phyloP scores from a whole-genome alignment of 306 rosid genomes.

The Begonia loranthoides region DNA sequence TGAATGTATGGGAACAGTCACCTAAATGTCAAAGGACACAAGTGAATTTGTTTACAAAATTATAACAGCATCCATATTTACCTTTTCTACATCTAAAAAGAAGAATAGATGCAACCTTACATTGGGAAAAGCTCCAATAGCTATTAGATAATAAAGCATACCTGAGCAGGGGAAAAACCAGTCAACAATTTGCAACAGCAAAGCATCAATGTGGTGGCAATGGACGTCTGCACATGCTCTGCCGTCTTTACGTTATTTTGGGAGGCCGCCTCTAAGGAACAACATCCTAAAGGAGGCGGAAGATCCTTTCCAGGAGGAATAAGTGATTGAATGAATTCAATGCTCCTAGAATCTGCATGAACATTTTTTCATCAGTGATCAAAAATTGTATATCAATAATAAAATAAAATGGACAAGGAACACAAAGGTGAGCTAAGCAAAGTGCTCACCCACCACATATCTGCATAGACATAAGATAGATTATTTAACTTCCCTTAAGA shows the following conservation, averaged over 20 bases:
- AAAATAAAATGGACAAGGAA: too few species aligned
- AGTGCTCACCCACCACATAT: too few species aligned
- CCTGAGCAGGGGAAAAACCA: constrained; percentile 68
- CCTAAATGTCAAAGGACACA: constrained; percentile 28
- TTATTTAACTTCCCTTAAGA: constrained; percentile 7
- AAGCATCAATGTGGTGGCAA: constrained; percentile 44
- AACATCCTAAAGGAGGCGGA: constrained; percentile 53
- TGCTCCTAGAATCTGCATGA: constrained; percentile 33
- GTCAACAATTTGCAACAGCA: constrained; percentile 66
- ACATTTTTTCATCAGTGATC: neutral
- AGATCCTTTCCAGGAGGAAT: constrained; percentile 44
- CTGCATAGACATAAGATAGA: constrained; percentile 27
- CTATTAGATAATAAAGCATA: constrained; percentile 11
- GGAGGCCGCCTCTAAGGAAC: constrained; percentile 22
- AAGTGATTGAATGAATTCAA: constrained; percentile 34
- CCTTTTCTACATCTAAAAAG: constrained; percentile 6
- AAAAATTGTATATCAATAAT: too few species aligned
- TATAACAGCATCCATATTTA: constrained; percentile 3
- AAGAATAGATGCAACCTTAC: too few species aligned
- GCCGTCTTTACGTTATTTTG: constrained; percentile 27
- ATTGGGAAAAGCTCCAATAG: constrained; percentile 1
- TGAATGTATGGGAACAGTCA: constrained; percentile 46
- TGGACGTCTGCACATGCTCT: constrained; percentile 25
- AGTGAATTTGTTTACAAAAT: too few species aligned
- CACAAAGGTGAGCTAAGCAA: too few species aligned